These are phyloP conservation scores for Malassezia obtusa DNA, from an alignment of 1,284 basidiomycete genomes.

Conservation along the genomic window DNA sequence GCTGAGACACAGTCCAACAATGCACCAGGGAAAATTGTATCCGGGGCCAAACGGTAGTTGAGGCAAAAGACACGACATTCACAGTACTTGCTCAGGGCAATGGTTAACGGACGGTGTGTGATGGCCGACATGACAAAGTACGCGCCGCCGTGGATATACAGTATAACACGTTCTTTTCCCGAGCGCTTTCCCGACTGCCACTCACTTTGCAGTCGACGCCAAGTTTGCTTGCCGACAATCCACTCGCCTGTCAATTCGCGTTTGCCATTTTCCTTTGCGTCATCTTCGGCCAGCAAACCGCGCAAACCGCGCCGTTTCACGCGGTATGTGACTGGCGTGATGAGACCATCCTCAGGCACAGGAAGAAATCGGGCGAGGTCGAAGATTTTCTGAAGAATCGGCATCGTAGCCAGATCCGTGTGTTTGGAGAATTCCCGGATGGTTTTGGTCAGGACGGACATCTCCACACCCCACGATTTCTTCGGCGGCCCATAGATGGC, in stretches of 20 bases:
- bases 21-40: constrained; percentile 84
- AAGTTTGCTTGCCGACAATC: constrained; percentile 83
- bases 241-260: constrained; percentile 87
- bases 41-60: constrained; percentile 90
- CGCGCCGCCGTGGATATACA: constrained; percentile 93
- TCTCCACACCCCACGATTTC: constrained; percentile 74
- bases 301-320: constrained; percentile 65
- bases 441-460: constrained; percentile 56
- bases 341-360: constrained; percentile 80
- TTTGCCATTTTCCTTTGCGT: constrained; percentile 62
- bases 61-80: constrained; percentile 92
- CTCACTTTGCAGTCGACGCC: constrained; percentile 76
- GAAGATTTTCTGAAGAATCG: constrained; percentile 60
- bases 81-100: constrained; percentile 78
- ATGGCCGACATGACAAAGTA: constrained; percentile 89
- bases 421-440: constrained; percentile 77
- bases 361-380: constrained; percentile 72
- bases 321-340: constrained; percentile 85
- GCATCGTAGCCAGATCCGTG: constrained; percentile 74
- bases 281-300: constrained; percentile 66
- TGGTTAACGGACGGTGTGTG: constrained; percentile 83
- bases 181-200: constrained; percentile 51
- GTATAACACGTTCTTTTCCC: constrained; percentile 67
- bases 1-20: constrained; percentile 79
- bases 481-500: constrained; percentile 60